A percentile compares a stretch with the other conserved stretches of the same genome.
Conservation (phyloP, 352 stramenopile genomes). For the Globisporangium echinulatum region DNA sequence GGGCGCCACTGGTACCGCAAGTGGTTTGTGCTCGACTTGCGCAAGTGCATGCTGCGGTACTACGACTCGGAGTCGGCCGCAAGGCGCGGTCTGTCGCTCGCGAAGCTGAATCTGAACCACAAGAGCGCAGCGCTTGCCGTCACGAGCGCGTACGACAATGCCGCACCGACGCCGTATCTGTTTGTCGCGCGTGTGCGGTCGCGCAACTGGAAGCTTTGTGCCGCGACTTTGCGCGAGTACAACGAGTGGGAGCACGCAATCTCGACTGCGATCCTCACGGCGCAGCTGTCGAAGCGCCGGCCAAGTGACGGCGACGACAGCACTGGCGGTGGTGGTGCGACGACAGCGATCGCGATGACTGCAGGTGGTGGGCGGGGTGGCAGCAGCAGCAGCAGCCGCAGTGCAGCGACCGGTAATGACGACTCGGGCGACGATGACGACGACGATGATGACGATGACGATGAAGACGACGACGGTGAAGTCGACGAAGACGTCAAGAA, state of each 20-base stretch:
- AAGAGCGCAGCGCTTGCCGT: constrained; percentile 61
- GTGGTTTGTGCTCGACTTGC: constrained; percentile 67
- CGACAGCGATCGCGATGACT: neutral
- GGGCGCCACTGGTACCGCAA: constrained; percentile 75
- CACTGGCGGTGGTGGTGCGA: neutral
- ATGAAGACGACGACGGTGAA: constrained; percentile 35
- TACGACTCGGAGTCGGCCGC: constrained; percentile 67
- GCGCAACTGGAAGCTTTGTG: constrained; percentile 68
- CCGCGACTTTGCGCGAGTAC: constrained; percentile 40
- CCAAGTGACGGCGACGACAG: constrained; percentile 22
- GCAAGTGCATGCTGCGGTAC: constrained; percentile 59
- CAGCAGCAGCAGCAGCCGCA: neutral
- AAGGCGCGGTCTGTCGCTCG: constrained; percentile 43
- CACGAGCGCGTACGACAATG: constrained; percentile 45
- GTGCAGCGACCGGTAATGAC: neutral
- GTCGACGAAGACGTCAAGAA: constrained; percentile 22
- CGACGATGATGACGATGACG: constrained; percentile 36
- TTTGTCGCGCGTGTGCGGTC: constrained; percentile 62
- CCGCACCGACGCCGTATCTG: constrained; percentile 57
- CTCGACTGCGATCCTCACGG: constrained; percentile 54
- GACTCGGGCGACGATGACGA: constrained; percentile 1
- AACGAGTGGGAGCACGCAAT: constrained; percentile 75
- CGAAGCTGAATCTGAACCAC: constrained; percentile 57
- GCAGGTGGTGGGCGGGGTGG: neutral
- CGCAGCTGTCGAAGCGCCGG: constrained; percentile 40